A percentile compares a stretch with the other conserved stretches of the same genome.
Conservation (phyloP, 331 rosid genomes). For the Dryas integrifolia region DNA sequence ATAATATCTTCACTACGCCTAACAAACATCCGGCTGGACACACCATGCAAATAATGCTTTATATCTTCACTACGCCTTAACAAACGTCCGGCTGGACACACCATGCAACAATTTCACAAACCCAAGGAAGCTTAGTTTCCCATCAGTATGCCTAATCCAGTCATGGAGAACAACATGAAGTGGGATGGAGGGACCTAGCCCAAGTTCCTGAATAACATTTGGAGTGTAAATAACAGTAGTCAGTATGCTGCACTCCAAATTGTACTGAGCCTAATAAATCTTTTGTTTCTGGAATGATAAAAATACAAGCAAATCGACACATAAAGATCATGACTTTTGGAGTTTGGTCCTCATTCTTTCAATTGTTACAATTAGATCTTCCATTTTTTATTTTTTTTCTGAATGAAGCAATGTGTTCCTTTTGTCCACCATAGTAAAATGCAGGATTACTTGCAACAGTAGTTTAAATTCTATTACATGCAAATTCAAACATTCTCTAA, state of each 20-base stretch:
- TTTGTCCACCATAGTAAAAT: not conserved
- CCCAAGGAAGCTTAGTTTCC: slow-evolving; percentile 96
- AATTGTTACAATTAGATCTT: slow-evolving; percentile 2
- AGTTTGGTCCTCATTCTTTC: not conserved
- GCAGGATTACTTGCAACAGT: not conserved
- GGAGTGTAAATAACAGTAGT: not conserved
- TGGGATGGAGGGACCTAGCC: slow-evolving; percentile 98
- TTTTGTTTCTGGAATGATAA: not conserved
- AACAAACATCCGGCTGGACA: slow-evolving; percentile 70
- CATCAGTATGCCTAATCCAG: slow-evolving; percentile 98
- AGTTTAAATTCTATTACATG: not conserved
- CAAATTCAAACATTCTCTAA: not conserved
- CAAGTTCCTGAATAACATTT: slow-evolving; percentile 66
- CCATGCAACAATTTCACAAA: slow-evolving; percentile 91
- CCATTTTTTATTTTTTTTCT: not conserved
- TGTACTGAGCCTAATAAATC: not conserved
- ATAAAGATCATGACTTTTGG: not conserved
- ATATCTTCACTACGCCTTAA: slow-evolving; percentile 56
- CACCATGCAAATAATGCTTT: slow-evolving; percentile 51
- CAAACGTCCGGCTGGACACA: slow-evolving; percentile 70
- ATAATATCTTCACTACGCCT: slow-evolving; percentile 49
- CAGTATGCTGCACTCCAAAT: not conserved
- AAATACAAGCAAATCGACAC: not conserved
- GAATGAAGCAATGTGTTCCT: not conserved
- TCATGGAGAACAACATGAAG: slow-evolving; percentile 93